Evolutionary conservation across 177 flowering plant species (phyloP), one percentile per base, ranked within the genome.

Genomic region (Vitis hybrid): DNA sequence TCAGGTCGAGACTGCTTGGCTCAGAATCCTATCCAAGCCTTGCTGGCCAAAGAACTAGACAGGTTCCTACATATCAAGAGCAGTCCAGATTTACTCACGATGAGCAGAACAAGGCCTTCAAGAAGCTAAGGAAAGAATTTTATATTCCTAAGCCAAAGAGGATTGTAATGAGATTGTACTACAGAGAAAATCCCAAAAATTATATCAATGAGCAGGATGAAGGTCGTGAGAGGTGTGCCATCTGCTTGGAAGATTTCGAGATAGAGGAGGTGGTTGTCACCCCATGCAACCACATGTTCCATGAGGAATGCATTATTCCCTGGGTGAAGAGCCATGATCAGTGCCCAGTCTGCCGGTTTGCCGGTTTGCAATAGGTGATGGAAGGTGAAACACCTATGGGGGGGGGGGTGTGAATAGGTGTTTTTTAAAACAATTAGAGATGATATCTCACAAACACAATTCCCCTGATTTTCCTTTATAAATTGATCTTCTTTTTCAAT

Each of bases 271-370:
- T 89, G 23, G 72, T 78, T 30, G 40, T 82, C 30, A 88, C 91
- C 52, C 94, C 91, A 2, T 88, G 94, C 75, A 76, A 79, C n/a
- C 94, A 88, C 70, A 84, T 86, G 90, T 89, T 86, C 69, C 94
- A 89, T 63, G 78, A 80, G 10, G 82, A 82, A 2, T 89, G 94
- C 79, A 79, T 89, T 18, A 70, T 77, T 9, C 89, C 89, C 3
- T 88, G 94, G 91, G 83, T 84, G 58, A 85, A 78, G 72, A 78
- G 78, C 78, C 72, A 83, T 11, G 88, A 85, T 0, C 77, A 78
- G 55, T 89, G 94, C 77, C 90, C 73, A 90, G 70, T 72, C 52
- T 60, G 75, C 63, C 73, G 94, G 71, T 72, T 56, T 60, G 74
- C 61, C 1, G 48, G 85, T 19, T 73, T 66, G 18, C 77, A 86